Percentiles rank a stretch among this genome's conserved stretches.
Evolutionary conservation across 2,329 filamentous ascomycete species (phyloP).

Genomic region (Ophiocordyceps robertsii): DNA sequence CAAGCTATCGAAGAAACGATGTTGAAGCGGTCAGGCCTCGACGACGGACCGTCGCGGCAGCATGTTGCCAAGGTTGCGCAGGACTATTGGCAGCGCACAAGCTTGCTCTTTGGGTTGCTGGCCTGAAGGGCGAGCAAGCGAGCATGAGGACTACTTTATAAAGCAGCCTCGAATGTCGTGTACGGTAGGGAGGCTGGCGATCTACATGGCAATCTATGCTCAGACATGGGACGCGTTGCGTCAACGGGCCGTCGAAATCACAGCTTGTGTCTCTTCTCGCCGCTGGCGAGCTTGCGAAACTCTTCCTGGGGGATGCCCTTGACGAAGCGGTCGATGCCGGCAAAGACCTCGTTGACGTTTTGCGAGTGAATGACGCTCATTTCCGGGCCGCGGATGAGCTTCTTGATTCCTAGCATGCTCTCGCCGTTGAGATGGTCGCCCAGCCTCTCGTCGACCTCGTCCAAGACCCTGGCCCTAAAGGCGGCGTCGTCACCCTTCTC

Average conservation of each 20-base stretch:
- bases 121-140: conserved; percentile 17
- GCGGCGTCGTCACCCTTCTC: conserved; percentile 48
- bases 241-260: conserved; percentile 21
- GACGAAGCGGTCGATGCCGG: conserved; percentile 68
- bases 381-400: conserved; percentile 62
- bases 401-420: conserved; percentile 74
- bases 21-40: conserved; percentile 31
- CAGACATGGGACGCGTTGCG: no score
- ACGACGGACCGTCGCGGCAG: conserved; percentile 30
- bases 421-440: conserved; percentile 69
- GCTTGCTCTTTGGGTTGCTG: conserved; percentile 68
- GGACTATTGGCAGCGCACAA: conserved; percentile 76
- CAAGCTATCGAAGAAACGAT: conserved; percentile 32
- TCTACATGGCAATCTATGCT: not conserved
- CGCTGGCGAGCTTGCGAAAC: conserved; percentile 71
- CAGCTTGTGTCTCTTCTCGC: conserved; percentile 91
- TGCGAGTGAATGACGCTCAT: conserved; percentile 59
- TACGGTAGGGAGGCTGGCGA: not conserved
- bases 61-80: conserved; percentile 49
- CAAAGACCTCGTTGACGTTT: conserved; percentile 76
- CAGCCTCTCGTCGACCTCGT: conserved; percentile 68
- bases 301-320: conserved; percentile 75
- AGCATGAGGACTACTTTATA: not conserved
- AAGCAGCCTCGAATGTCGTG: not conserved
- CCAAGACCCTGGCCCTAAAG: conserved; percentile 59